Percentiles rank a stretch among this genome's conserved stretches.
These are phyloP conservation scores for Scutellaria minor DNA, from an alignment of 257 asterid genomes.

Conservation along the genomic window DNA sequence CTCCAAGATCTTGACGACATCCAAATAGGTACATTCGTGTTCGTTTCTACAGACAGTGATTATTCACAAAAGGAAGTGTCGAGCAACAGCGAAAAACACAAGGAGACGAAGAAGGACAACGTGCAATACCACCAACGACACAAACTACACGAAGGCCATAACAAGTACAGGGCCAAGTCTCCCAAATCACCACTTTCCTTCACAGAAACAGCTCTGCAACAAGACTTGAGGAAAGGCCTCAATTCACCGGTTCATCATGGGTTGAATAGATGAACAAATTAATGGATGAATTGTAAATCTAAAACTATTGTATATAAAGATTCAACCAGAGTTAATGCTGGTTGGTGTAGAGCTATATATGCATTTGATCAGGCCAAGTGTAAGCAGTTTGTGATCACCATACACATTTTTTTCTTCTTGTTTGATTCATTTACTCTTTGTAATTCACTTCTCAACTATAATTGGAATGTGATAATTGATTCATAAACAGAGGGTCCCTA, in stretches of 20 bases:
- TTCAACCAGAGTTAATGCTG: not conserved
- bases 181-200: slow-evolving; percentile 48
- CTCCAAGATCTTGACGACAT: slow-evolving; percentile 51
- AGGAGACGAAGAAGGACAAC: slow-evolving; percentile 34
- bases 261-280: slow-evolving; percentile 34
- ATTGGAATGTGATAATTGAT: slow-evolving; percentile 26
- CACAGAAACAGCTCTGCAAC: slow-evolving; percentile 41
- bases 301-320: slow-evolving; percentile 27
- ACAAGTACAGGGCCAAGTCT: slow-evolving; percentile 41
- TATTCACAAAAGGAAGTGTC: slow-evolving; percentile 35
- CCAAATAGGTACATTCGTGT: slow-evolving; percentile 67
- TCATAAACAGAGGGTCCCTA: not conserved
- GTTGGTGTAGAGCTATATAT: not conserved
- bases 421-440: slow-evolving; percentile 32
- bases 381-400: slow-evolving; percentile 15
- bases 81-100: slow-evolving; percentile 19
- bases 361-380: slow-evolving; percentile 27
- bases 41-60: slow-evolving; percentile 54
- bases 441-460: slow-evolving; percentile 30
- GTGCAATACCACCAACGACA: slow-evolving; percentile 44
- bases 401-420: slow-evolving; percentile 7
- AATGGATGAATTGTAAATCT: slow-evolving; percentile 3
- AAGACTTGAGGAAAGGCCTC: slow-evolving; percentile 34
- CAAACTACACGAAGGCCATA: slow-evolving; percentile 38
- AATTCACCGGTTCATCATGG: slow-evolving; percentile 45